A percentile compares a stretch with the other conserved stretches of the same genome.
These are phyloP conservation scores for Teratosphaeria destructans DNA, from an alignment of 2,329 filamentous ascomycete species.

Conservation along the genomic window DNA sequence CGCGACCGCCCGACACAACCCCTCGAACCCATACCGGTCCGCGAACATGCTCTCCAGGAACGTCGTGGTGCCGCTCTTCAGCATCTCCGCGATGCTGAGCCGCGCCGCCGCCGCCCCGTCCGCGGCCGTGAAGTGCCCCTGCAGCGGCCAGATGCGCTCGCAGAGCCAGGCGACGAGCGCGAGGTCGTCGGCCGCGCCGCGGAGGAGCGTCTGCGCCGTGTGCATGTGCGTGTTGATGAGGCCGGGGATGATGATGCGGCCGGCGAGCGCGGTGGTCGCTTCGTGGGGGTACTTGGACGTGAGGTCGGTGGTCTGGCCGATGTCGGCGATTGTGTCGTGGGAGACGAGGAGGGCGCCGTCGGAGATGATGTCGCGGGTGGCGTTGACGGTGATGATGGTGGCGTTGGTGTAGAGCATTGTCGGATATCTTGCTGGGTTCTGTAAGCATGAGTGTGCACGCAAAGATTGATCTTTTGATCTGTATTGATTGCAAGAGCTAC, in stretches of 20 bases:
- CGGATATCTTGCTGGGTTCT: not conserved
- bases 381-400: conserved; percentile 44
- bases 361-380: conserved; percentile 34
- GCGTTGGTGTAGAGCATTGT: conserved; percentile 38
- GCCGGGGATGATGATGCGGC: conserved; percentile 40
- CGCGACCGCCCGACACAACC: conserved; percentile 32
- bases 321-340: conserved; percentile 30
- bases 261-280: conserved; percentile 26
- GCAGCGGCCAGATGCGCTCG: conserved; percentile 40
- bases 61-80: conserved; percentile 40
- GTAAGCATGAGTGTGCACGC: too few species aligned
- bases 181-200: conserved; percentile 41
- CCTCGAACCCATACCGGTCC: conserved; percentile 38
- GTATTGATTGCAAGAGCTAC: not conserved
- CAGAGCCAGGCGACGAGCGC: conserved; percentile 43
- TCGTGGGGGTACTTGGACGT: conserved; percentile 20
- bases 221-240: conserved; percentile 44
- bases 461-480: too few species aligned
- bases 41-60: conserved; percentile 45
- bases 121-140: conserved; percentile 34
- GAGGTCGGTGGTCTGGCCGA: conserved; percentile 33
- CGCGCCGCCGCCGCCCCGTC: conserved; percentile 41
- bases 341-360: conserved; percentile 38
- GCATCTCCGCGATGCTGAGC: conserved; percentile 42
- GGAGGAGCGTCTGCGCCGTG: conserved; percentile 39